Evolutionary conservation across 2,329 filamentous ascomycete genomes (phyloP).

Genomic region (Rutstroemia sp.): DNA sequence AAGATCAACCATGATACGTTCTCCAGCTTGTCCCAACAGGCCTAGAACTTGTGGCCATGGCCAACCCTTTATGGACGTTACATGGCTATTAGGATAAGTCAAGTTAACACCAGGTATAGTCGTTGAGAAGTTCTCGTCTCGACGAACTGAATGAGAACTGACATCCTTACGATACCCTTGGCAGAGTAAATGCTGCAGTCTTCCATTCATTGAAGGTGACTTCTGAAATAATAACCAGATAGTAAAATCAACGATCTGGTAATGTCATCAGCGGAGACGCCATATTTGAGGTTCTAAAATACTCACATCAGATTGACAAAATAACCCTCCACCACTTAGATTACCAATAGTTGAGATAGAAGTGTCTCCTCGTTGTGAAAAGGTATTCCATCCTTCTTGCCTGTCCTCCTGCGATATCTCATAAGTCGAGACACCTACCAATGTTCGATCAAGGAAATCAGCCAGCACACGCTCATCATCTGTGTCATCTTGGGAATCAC

Average conservation of each 20-base stretch:
- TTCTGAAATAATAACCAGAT: constrained; percentile 71
- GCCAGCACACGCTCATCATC: constrained; percentile 11
- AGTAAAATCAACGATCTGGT: constrained; percentile 66
- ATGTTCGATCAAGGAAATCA: constrained; percentile 25
- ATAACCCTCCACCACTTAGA: constrained; percentile 36
- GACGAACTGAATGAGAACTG: constrained; percentile 14
- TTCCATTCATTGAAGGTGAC: constrained; percentile 37
- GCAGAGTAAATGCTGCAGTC: constrained; percentile 69
- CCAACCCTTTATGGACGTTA: constrained; percentile 56
- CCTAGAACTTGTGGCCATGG: constrained; percentile 72
- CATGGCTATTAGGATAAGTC: constrained; percentile 61
- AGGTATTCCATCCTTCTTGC: constrained; percentile 49
- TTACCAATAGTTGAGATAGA: constrained; percentile 43
- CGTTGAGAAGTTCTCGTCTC: constrained; percentile 29
- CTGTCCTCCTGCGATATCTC: constrained; percentile 31
- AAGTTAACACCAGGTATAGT: constrained; percentile 59
- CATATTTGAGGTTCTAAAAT: background rate
- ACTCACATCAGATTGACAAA: constrained; percentile 57
- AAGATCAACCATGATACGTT: constrained; percentile 69
- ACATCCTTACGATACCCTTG: constrained; percentile 64
- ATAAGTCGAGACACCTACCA: constrained; percentile 23
- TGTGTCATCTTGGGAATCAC: background rate
- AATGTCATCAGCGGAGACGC: background rate
- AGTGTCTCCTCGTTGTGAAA: constrained; percentile 58
- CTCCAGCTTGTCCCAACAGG: constrained; percentile 67